Conservation (phyloP, 768 basidiomycete species). For the Arthromyces matolae region DNA sequence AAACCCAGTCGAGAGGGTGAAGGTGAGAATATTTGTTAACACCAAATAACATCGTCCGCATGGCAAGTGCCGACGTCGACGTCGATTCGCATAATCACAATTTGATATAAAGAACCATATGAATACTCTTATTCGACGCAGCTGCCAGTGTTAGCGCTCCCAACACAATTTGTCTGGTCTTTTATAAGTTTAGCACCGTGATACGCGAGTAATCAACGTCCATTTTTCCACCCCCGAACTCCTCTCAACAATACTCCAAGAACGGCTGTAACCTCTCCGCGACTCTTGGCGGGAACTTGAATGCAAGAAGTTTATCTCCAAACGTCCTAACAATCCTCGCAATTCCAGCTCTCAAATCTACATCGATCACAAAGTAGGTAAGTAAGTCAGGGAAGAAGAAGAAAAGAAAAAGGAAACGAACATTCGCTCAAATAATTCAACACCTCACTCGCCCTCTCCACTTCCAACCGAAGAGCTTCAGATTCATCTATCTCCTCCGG, state of each 20-base stretch:
- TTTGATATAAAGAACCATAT: too few relatives aligned
- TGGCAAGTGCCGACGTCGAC: too few relatives aligned
- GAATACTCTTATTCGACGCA: too few relatives aligned
- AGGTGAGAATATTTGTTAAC: too few relatives aligned
- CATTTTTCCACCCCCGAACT: not conserved
- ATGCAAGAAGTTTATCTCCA: constrained; percentile 68
- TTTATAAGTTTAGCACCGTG: too few relatives aligned
- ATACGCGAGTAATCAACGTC: too few relatives aligned
- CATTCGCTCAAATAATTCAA: constrained; percentile 56
- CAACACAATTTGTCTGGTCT: too few relatives aligned
- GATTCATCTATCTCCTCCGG: constrained; percentile 32
- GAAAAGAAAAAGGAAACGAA: constrained; percentile 31
- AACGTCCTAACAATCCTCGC: constrained; percentile 68
- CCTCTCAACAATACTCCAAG: constrained; percentile 53
- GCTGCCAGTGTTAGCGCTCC: too few relatives aligned
- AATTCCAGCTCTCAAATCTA: constrained; percentile 66
- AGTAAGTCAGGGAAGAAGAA: not conserved
- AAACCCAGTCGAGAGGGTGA: too few relatives aligned
- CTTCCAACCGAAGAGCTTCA: constrained; percentile 43
- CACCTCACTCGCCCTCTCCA: constrained; percentile 51
- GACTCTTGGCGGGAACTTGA: constrained; percentile 70
- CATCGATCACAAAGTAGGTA: constrained; percentile 4
- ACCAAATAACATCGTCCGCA: too few relatives aligned
- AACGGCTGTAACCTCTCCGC: constrained; percentile 69
- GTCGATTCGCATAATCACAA: too few relatives aligned